Evolutionary conservation across 2,329 filamentous ascomycete species (phyloP), one percentile per base, ranked within the genome.

Genomic region (Fusarium udum): DNA sequence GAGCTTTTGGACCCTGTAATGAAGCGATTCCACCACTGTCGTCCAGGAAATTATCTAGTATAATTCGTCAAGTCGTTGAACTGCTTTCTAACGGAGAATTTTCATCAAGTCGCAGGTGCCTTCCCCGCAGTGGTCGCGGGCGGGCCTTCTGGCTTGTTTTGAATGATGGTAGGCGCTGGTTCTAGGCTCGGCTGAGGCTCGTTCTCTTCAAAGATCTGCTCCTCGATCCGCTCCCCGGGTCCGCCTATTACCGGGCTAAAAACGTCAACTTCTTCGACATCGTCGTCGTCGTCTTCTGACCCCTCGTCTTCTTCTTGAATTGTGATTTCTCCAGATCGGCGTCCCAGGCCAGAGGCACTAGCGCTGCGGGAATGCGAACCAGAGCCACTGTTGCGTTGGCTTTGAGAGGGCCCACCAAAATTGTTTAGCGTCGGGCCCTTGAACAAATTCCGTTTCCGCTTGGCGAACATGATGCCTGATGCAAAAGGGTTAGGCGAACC

Each of bases 391-490:
- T 82, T 87, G 45, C 82, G 75, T 55, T 80, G 75, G 34, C 82
- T 77, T 48, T 78, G 72, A 70, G 81, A 61, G n/a, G 75, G 60
- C n/a, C 78, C 83, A 60, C 85, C 86, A 52, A 91, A 84, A 72
- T 88, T 88, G 37, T 88, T 88, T 36, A 92, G 83, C 82, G 90
- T 91, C 0, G 94, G 94, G 0, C 94, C 94, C 80, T 95, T 95
- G 85, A 97, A 96, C 5, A 95, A 81, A 63, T 90, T 94, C 65
- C 92, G 89, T 83, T 95, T 97, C 65, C 93, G 85, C 79, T 94
- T 94, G 4, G 94, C 93, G 78, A 96, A 97, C 49, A 94, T 85
- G 1, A 96, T 87, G 7, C 91, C 90, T 0, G 87, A 87, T 6
- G 84, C 85, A 64, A 89, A 89, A 3, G 90, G 91, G 31, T 87